These are phyloP conservation scores for Diaporthe eres DNA, from an alignment of 2,329 filamentous ascomycete species.

Conservation along the genomic window DNA sequence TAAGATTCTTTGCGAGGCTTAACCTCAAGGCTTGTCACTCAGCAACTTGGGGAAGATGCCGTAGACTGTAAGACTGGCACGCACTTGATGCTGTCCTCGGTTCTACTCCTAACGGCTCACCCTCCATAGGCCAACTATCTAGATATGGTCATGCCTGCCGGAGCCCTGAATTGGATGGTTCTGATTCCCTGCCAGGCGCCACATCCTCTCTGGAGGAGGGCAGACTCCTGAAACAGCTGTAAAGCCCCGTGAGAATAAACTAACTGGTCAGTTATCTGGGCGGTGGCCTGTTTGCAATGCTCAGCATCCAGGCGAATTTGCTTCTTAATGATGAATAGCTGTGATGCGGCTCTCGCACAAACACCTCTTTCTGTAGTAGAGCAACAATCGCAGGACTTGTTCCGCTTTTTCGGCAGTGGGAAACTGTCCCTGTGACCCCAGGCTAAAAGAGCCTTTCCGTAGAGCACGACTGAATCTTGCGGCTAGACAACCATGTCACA, in stretches of 20 bases:
- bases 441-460: not conserved
- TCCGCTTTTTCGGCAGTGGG: not conserved
- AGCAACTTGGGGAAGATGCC: not conserved
- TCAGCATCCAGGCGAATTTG: not conserved
- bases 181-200: constrained; percentile 33
- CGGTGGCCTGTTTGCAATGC: not conserved
- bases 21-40: not conserved
- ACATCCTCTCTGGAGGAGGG: not conserved
- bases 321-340: not conserved
- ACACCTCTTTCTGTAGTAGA: not conserved
- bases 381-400: not conserved
- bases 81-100: not conserved
- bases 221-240: constrained; percentile 18
- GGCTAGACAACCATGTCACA: not conserved
- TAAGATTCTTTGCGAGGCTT: not conserved
- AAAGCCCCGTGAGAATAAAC: not conserved
- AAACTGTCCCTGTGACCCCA: not conserved
- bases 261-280: not conserved
- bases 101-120: not conserved
- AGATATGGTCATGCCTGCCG: not conserved
- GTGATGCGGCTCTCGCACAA: not conserved
- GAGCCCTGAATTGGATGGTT: constrained; percentile 13
- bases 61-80: not conserved
- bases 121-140: not conserved
- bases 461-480: not conserved